These are phyloP conservation scores for Anethum foeniculum DNA, from an alignment of 140 eudicot genomes.

Conservation along the genomic window DNA sequence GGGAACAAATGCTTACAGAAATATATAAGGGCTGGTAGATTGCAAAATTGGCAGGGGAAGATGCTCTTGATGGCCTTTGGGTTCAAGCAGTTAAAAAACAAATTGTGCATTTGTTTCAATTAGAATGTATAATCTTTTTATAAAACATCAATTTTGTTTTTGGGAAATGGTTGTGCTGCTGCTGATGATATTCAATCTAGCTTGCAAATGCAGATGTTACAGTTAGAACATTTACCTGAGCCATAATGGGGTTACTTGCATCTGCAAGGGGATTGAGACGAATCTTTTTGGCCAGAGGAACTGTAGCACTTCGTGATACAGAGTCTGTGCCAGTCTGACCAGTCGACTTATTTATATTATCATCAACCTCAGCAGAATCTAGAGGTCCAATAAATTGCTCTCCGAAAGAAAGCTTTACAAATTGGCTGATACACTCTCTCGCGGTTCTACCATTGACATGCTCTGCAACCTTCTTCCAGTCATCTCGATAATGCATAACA, in stretches of 20 bases:
- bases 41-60: neutral
- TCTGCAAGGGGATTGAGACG: slow-evolving; percentile 84
- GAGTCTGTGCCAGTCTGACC: slow-evolving; percentile 5
- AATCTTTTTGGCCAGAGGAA: slow-evolving; percentile 41
- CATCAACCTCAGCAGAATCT: slow-evolving; percentile 49
- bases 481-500: slow-evolving; percentile 81
- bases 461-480: slow-evolving; percentile 86
- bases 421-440: slow-evolving; percentile 78
- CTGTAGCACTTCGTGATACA: slow-evolving; percentile 9
- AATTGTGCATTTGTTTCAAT: neutral
- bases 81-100: neutral
- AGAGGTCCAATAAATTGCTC: slow-evolving; percentile 75
- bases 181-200: neutral
- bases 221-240: slow-evolving; percentile 48
- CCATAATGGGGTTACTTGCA: slow-evolving; percentile 96
- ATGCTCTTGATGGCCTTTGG: neutral
- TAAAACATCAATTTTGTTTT: neutral
- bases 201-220: neutral
- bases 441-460: slow-evolving; percentile 80
- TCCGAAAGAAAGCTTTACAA: slow-evolving; percentile 85
- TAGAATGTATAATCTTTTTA: neutral
- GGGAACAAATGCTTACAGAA: neutral
- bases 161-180: neutral
- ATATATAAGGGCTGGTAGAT: neutral
- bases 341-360: slow-evolving; percentile 14